A percentile compares a stretch with the other conserved stretches of the same genome.
Evolutionary conservation across 2,329 filamentous ascomycete species (phyloP).

Genomic region (Fusarium robinianum): DNA sequence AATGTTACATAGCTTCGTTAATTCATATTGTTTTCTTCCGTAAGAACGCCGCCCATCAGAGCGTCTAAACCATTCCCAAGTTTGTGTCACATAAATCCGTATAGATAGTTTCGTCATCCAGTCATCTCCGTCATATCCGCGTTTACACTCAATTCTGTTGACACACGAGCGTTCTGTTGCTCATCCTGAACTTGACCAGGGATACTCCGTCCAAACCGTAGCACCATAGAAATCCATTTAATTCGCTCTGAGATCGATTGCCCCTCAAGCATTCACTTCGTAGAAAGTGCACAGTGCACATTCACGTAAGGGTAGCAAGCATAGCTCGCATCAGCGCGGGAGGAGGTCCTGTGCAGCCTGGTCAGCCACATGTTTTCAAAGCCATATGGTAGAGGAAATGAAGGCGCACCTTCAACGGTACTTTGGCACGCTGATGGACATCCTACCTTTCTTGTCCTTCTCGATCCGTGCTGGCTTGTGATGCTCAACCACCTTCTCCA

Average conservation of each 20-base stretch:
- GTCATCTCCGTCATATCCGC: constrained; percentile 5
- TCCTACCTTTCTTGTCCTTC: constrained; percentile 95
- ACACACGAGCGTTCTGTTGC: constrained; percentile 12
- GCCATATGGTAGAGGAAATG: constrained; percentile 25
- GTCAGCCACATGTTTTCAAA: constrained; percentile 40
- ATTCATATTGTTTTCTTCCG: constrained; percentile 23
- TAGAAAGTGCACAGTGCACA: constrained; percentile 1
- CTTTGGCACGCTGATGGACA: constrained; percentile 81
- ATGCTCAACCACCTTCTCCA: constrained; percentile 60
- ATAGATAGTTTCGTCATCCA: constrained; percentile 7
- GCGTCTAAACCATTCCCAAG: constrained; percentile 22
- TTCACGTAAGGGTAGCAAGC: constrained; percentile 70
- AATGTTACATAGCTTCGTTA: constrained; percentile 28
- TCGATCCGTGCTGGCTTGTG: constrained; percentile 70
- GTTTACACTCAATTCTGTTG: constrained; percentile 23
- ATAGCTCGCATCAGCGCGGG: constrained; percentile 69
- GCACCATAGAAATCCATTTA: constrained; percentile 16
- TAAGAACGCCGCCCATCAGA: constrained; percentile 15
- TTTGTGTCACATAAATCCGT: constrained; percentile 4
- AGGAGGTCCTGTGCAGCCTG: constrained; percentile 58
- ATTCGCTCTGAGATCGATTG: constrained; percentile 5
- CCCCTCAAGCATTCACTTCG: constrained; percentile 1
- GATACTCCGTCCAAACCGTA: constrained; percentile 10
- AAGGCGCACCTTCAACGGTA: constrained; percentile 61
- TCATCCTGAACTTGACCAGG: constrained; percentile 14